Conservation (phyloP, 257 asterid species). For the Solanum arcanum region DNA sequence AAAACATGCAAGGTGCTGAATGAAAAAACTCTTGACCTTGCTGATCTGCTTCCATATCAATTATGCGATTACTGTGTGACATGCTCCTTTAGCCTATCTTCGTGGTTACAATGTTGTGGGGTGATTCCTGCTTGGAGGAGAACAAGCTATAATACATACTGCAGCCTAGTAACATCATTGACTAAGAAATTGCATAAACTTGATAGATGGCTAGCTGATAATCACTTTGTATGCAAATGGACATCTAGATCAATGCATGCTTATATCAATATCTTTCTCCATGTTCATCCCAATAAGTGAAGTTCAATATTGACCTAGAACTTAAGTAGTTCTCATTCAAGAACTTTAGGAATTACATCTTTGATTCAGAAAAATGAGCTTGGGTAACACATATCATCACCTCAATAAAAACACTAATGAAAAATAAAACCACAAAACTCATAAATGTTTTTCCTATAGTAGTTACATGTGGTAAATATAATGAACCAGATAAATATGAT, state of each 20-base stretch:
- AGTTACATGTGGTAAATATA: neutral
- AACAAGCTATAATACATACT: neutral
- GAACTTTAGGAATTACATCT: neutral
- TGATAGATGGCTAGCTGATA: neutral
- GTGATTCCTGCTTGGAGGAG: constrained; percentile 25
- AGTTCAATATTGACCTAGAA: neutral
- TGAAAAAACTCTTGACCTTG: constrained; percentile 45
- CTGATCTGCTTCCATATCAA: constrained; percentile 50
- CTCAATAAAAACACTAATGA: neutral
- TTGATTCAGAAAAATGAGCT: neutral
- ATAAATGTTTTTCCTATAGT: neutral
- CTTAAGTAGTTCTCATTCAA: neutral
- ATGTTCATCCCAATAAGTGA: neutral
- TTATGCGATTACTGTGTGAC: constrained; percentile 35
- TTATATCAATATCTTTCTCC: neutral
- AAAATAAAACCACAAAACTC: neutral
- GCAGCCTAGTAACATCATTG: neutral
- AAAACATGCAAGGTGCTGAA: constrained; percentile 55
- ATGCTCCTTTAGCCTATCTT: constrained; percentile 69
- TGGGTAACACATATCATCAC: neutral
- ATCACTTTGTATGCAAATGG: neutral
- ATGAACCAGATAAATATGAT: neutral
- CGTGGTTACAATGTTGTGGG: constrained; percentile 1
- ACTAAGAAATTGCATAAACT: neutral
- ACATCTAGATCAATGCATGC: neutral